Percentiles rank a stretch among this genome's conserved stretches.
phyloP scores from a whole-genome alignment of 345 rosid genomes.

The Toxicodendron radicans region DNA sequence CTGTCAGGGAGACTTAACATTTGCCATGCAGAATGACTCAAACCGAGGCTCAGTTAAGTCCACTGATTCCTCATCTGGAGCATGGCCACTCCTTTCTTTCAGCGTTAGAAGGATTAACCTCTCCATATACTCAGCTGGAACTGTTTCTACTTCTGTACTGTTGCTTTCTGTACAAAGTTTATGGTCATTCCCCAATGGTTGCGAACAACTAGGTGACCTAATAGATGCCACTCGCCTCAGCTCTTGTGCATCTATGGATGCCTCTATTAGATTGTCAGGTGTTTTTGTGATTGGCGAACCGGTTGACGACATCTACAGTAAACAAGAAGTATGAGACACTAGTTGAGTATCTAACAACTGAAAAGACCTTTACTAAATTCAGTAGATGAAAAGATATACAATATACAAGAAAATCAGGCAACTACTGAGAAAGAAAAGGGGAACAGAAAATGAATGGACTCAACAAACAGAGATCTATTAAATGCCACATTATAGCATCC shows the following conservation, averaged over 20 bases:
- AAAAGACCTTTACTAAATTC: neutral
- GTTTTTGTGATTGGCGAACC: constrained; percentile 26
- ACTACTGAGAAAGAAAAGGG: neutral
- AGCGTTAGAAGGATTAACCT: constrained; percentile 48
- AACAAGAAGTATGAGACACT: neutral
- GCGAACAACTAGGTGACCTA: constrained; percentile 22
- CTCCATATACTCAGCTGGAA: constrained; percentile 41
- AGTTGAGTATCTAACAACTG: neutral
- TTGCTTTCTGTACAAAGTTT: neutral
- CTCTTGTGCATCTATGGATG: constrained; percentile 30
- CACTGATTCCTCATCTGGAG: constrained; percentile 65
- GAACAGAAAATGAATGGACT: neutral
- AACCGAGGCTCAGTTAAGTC: constrained; percentile 89
- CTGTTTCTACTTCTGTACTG: constrained; percentile 15
- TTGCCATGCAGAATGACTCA: constrained; percentile 69
- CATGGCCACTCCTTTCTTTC: constrained; percentile 45
- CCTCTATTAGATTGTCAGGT: constrained; percentile 27
- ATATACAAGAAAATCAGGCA: neutral
- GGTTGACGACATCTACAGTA: constrained; percentile 41
- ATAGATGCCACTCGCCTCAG: constrained; percentile 15
- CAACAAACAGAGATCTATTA: neutral
- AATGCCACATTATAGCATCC: neutral
- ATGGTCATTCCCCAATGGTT: constrained; percentile 21
- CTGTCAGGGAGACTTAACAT: constrained; percentile 42
- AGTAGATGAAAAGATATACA: neutral